Conservation (phyloP, 75 land plant species). For the Sequoiadendron giganteum region DNA sequence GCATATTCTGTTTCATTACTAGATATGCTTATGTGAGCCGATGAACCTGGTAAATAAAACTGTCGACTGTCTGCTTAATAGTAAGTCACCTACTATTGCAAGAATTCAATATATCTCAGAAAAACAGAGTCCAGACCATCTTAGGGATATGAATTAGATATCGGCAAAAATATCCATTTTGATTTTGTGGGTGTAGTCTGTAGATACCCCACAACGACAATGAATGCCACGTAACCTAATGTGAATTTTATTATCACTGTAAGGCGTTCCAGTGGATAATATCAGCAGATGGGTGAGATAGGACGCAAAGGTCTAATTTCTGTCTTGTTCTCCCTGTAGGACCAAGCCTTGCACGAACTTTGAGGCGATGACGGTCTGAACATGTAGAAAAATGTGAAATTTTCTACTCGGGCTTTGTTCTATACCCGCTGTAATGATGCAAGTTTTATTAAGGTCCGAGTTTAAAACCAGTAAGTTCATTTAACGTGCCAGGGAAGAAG, state of each 20-base stretch:
- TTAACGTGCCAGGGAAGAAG: too few species aligned
- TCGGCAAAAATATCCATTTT: background rate
- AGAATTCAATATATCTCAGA: background rate
- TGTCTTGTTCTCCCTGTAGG: background rate
- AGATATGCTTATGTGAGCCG: background rate
- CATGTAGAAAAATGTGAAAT: too few species aligned
- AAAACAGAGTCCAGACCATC: background rate
- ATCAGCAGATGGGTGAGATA: too few species aligned
- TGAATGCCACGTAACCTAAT: too few species aligned
- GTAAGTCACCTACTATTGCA: background rate
- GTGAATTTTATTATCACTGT: too few species aligned
- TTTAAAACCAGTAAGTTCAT: too few species aligned
- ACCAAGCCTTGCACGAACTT: too few species aligned
- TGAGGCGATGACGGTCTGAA: background rate
- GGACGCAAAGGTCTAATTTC: too few species aligned
- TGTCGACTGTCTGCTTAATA: background rate
- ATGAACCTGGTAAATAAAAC: background rate
- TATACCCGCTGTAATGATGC: too few species aligned
- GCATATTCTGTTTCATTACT: background rate
- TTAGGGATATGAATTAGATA: background rate
- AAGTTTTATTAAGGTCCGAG: too few species aligned
- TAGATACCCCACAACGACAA: background rate
- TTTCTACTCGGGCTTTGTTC: background rate
- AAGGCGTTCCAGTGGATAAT: too few species aligned
- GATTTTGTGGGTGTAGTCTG: background rate